Evolutionary conservation across 2,329 filamentous ascomycete genomes (phyloP), one percentile per base, ranked within the genome.

Genomic region (Metarhizium guizhouense): DNA sequence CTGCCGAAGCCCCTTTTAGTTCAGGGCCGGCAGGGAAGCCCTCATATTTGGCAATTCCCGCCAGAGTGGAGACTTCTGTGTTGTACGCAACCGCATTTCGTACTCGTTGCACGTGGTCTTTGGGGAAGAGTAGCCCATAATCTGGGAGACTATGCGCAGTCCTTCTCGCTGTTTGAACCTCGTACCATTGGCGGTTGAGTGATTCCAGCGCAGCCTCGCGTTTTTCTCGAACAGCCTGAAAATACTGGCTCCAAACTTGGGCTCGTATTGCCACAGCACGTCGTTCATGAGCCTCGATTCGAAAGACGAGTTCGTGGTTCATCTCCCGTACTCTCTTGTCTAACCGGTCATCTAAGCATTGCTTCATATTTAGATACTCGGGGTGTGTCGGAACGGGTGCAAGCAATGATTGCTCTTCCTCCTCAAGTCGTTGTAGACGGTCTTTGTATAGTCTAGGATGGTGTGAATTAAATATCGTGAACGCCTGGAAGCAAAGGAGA

Each of bases 21-120:
- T 88, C 80, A 20, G 94, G 94, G n/a, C 92, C 94, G 36, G 93
- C 92, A 40, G 94, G 94, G 72, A 99, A 99, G 29, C 94, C 94
- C 65, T 95, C 86, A 68, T 96, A 92, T 72, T 96, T 97, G 40
- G 93, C 92, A 53, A 97, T 80, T 42, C 93, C 93, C 6, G 92
- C 86, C 56, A 99, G 75, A 32, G 96, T 84, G 0, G 92, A 95
- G 4, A 99, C 92, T 69, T 99, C 94, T 61, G 87, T 88, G 69
- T 96, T 97, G 74, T 97, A 97, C 50, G 92, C 88, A 52, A 91
- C 82, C 63, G 95, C 92, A 59, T 96, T 88, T 59, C 84, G 80
- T 58, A 95, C 81, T 65, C 93, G 89, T 64, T 92, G 86, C 32
- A 85, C 81, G 58, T 85, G 83, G 60, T 86, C 85, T 52, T 86